Evolutionary conservation across 768 basidiomycete species (phyloP).

Genomic region (Mycena metata): DNA sequence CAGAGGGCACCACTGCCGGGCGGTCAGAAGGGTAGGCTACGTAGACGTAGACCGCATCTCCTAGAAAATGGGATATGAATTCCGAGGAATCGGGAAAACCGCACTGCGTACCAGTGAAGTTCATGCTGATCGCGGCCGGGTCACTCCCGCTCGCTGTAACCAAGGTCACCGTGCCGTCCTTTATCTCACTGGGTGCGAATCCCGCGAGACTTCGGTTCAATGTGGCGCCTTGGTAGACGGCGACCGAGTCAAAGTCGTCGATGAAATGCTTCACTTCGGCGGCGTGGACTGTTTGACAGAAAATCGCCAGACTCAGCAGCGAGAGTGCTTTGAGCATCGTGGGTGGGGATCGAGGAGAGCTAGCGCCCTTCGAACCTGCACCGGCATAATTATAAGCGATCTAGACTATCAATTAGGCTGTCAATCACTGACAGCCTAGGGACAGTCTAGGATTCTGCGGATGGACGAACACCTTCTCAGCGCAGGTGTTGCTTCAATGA

Average conservation of each 20-base stretch:
- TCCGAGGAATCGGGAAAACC: not conserved
- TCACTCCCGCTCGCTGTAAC: not conserved
- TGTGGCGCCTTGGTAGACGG: not conserved
- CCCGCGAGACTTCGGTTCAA: conserved; percentile 8
- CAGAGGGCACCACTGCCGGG: not conserved
- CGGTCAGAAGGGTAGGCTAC: conserved; percentile 11
- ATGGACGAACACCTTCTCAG: no score
- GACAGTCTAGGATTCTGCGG: no score
- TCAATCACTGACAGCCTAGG: no score
- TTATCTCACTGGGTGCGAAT: conserved; percentile 10
- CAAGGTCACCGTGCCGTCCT: conserved; percentile 15
- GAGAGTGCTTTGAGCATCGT: no score
- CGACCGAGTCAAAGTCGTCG: conserved; percentile 6
- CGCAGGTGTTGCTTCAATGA: no score
- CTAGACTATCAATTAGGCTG: no score
- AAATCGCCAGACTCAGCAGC: no score
- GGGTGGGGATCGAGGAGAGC: no score
- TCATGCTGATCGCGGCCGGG: conserved; percentile 14
- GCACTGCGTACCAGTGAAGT: conserved; percentile 9
- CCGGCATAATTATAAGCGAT: no score
- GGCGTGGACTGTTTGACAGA: not conserved
- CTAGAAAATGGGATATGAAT: not conserved
- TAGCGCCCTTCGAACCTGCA: no score
- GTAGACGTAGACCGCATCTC: conserved; percentile 4
- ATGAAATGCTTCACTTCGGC: conserved; percentile 8